Evolutionary conservation across 2,329 filamentous ascomycete genomes (phyloP).

Genomic region (Cladophialophora immunda): DNA sequence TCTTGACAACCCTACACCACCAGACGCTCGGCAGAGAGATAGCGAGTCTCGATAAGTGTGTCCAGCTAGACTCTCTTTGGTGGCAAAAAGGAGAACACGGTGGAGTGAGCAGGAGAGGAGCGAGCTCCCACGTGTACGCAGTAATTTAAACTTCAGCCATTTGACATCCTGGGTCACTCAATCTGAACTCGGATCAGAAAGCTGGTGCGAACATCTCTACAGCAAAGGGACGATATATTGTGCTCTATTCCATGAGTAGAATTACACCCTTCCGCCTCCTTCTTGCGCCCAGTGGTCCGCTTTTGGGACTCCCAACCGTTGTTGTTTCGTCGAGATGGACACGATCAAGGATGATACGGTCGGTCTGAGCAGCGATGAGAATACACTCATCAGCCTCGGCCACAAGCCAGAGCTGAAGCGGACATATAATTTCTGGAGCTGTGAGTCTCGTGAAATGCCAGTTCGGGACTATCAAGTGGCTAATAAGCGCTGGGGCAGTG

Average conservation of each 20-base stretch:
- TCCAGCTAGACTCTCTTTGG: constrained; percentile 13
- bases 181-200: background rate
- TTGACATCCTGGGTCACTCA: background rate
- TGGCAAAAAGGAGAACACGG: constrained; percentile 6
- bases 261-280: background rate
- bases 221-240: background rate
- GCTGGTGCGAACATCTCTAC: background rate
- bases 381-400: constrained; percentile 34
- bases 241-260: constrained; percentile 25
- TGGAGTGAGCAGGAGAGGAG: background rate
- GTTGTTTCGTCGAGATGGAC: constrained; percentile 24
- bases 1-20: background rate
- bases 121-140: background rate
- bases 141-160: background rate
- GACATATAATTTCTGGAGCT: constrained; percentile 37
- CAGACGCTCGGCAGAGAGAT: background rate
- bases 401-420: constrained; percentile 37
- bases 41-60: background rate
- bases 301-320: background rate
- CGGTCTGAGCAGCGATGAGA: constrained; percentile 30
- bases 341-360: constrained; percentile 28
- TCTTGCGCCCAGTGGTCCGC: background rate
- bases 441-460: constrained; percentile 18
- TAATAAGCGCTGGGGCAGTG: constrained; percentile 19
- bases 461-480: background rate